Percentiles rank a stretch among this genome's conserved stretches.
Evolutionary conservation across 805 yeast genomes (phyloP).

Genomic region (Kregervanrija pseudodelftensis): DNA sequence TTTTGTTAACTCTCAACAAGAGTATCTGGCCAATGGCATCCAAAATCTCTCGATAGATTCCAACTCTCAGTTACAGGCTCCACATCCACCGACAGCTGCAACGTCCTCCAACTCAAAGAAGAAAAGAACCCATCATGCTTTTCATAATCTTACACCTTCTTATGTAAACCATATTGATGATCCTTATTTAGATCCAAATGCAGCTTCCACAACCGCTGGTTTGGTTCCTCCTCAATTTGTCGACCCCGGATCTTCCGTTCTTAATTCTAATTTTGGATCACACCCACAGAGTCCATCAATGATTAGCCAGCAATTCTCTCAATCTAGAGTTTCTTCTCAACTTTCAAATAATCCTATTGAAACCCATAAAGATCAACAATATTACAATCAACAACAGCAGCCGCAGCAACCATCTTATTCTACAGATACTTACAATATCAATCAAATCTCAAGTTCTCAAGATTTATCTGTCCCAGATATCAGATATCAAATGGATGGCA

Average conservation of each 20-base stretch:
- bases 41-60: slow-evolving; percentile 8
- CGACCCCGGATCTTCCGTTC: not conserved
- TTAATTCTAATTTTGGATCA: not conserved
- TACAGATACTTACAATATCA: slow-evolving; percentile 4
- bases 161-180: slow-evolving; percentile 9
- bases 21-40: slow-evolving; percentile 10
- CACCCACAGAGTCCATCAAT: not conserved
- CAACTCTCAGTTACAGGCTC: not conserved
- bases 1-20: slow-evolving; percentile 5
- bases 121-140: slow-evolving; percentile 23
- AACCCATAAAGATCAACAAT: no score
- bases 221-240: slow-evolving; percentile 8
- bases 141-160: slow-evolving; percentile 18
- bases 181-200: slow-evolving; percentile 24
- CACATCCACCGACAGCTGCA: not conserved
- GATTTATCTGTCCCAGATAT: slow-evolving; percentile 32
- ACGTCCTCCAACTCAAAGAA: slow-evolving; percentile 6
- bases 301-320: no score
- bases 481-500: slow-evolving; percentile 27
- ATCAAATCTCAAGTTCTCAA: slow-evolving; percentile 8
- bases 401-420: not conserved
- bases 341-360: no score
- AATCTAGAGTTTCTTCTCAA: no score
- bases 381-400: not conserved
- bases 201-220: slow-evolving; percentile 27